These are phyloP conservation scores for Balakata baccata DNA, from an alignment of 345 rosid genomes.

Conservation along the genomic window DNA sequence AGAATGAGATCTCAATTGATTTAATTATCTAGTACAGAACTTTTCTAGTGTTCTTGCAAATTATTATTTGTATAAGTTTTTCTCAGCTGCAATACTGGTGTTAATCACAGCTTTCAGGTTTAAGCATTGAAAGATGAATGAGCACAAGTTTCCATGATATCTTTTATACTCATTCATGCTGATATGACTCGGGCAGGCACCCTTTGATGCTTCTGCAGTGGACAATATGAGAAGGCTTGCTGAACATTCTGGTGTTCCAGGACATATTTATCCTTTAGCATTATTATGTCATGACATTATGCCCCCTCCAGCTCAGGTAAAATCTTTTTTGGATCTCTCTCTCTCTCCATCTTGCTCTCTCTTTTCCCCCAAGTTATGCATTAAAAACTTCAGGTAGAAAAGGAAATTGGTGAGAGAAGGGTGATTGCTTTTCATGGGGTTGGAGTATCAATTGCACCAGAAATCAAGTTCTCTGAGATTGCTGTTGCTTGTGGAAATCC, in stretches of 20 bases:
- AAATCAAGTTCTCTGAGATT: slow-evolving; percentile 52
- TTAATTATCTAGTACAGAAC: no score
- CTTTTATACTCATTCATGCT: slow-evolving; percentile 31
- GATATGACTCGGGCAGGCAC: slow-evolving; percentile 61
- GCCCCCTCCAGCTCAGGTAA: slow-evolving; percentile 90
- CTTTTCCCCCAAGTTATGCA: slow-evolving; percentile 9
- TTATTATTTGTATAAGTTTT: no score
- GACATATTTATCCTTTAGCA: slow-evolving; percentile 77
- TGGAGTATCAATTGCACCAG: slow-evolving; percentile 70
- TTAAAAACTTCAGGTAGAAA: slow-evolving; percentile 64
- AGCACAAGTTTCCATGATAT: slow-evolving; percentile 1
- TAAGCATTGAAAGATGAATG: background rate
- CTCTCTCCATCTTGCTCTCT: background rate
- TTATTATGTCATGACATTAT: slow-evolving; percentile 80
- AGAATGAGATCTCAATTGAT: no score
- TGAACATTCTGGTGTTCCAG: slow-evolving; percentile 77
- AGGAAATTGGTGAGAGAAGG: slow-evolving; percentile 91
- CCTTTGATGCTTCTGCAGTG: slow-evolving; percentile 82
- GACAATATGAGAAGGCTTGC: slow-evolving; percentile 92
- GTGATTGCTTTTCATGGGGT: slow-evolving; percentile 58
- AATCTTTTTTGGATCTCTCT: slow-evolving; percentile 1
- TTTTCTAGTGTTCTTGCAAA: no score
- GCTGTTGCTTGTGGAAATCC: slow-evolving; percentile 50
- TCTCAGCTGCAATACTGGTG: no score
- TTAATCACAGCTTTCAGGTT: no score